Percentiles rank a stretch among this genome's conserved stretches.
phyloP scores from a whole-genome alignment of 108 stramenopile species.

The Mayamaea pseudoterrestris region DNA sequence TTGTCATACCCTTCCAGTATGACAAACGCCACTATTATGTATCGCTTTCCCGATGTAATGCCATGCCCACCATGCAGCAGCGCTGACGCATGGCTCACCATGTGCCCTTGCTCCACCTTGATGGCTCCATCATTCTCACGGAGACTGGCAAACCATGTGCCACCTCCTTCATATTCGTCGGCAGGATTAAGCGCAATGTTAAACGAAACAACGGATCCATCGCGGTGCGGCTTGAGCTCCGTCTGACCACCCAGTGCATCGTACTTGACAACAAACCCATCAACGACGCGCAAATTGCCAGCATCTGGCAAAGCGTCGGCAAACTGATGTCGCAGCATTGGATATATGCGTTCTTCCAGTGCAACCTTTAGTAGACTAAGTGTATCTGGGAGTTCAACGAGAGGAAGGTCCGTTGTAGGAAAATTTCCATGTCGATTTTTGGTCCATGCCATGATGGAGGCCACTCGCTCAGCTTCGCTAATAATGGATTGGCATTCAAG shows the following conservation, averaged over 20 bases:
- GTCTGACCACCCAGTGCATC: slow-evolving; percentile 44
- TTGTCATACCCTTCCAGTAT: slow-evolving; percentile 39
- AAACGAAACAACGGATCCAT: slow-evolving; percentile 61
- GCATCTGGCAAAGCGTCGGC: slow-evolving; percentile 26
- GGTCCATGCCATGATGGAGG: slow-evolving; percentile 47
- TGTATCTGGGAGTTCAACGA: slow-evolving; percentile 37
- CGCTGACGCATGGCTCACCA: slow-evolving; percentile 36
- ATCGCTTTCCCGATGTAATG: slow-evolving; percentile 49
- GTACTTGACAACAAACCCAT: slow-evolving; percentile 84
- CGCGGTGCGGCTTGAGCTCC: slow-evolving; percentile 64
- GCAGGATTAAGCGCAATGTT: slow-evolving; percentile 61
- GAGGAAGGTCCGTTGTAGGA: slow-evolving; percentile 47
- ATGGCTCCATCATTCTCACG: slow-evolving; percentile 23
- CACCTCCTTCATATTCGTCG: slow-evolving; percentile 63
- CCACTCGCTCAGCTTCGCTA: slow-evolving; percentile 27
- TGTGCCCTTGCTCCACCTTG: slow-evolving; percentile 26
- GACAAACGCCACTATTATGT: slow-evolving; percentile 56
- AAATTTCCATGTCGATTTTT: slow-evolving; percentile 53
- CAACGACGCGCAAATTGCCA: slow-evolving; percentile 35
- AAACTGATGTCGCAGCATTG: slow-evolving; percentile 29
- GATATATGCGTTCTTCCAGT: slow-evolving; percentile 34
- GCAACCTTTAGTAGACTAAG: slow-evolving; percentile 22
- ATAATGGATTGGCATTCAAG: slow-evolving; percentile 34
- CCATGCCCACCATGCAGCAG: slow-evolving; percentile 55
- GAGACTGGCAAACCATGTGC: slow-evolving; percentile 50